Percentiles rank a stretch among this genome's conserved stretches.
Conservation (phyloP, 148 eudicot species). For the Drosera capensis region DNA sequence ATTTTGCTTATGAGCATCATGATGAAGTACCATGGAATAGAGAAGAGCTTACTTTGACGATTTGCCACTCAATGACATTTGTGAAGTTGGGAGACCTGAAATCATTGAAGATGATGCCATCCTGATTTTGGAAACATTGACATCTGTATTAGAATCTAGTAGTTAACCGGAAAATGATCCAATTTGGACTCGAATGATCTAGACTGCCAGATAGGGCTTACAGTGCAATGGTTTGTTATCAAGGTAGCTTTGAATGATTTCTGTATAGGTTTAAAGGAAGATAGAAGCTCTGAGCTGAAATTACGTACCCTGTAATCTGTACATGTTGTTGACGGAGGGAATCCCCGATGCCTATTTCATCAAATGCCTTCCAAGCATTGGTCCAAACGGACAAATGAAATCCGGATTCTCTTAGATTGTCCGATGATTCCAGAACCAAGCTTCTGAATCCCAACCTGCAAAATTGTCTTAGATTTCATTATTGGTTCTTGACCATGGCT, state of each 20-base stretch:
- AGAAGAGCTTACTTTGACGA: neutral
- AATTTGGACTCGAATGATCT: no score
- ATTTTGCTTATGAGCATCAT: no score
- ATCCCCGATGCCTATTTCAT: conserved; percentile 28
- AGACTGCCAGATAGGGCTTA: no score
- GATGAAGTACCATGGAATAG: no score
- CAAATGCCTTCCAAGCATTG: conserved; percentile 51
- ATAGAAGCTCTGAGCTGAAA: no score
- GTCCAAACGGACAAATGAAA: conserved; percentile 33
- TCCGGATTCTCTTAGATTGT: conserved; percentile 29
- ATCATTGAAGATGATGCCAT: no score
- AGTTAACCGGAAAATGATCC: no score
- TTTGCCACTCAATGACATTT: neutral
- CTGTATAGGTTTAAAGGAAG: neutral
- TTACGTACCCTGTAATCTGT: neutral
- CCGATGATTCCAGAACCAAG: conserved; percentile 51
- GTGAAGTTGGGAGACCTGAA: neutral
- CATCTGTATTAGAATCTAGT: no score
- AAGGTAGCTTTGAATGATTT: no score
- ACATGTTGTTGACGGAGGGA: neutral
- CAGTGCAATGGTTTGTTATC: no score
- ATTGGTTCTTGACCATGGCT: neutral
- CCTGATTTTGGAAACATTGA: no score
- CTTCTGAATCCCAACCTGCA: conserved; percentile 34
- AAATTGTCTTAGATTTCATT: no score